Evolutionary conservation across 371 early-diverging fungal species (phyloP).

Genomic region (Apophysomyces trapeziformis): DNA sequence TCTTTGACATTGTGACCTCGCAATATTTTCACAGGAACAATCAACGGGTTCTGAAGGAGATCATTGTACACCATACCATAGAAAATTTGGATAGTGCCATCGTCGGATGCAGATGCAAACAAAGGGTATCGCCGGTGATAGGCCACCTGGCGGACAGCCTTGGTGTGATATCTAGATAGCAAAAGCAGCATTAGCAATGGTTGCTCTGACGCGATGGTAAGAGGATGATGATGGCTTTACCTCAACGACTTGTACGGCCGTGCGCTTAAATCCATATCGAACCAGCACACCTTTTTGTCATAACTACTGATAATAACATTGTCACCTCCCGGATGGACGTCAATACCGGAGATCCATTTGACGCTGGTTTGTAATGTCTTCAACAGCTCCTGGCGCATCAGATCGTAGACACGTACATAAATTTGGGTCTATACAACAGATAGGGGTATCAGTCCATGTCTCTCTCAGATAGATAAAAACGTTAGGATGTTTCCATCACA

Average conservation of each 20-base stretch:
- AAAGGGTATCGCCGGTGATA: conserved; percentile 92
- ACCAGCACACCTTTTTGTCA: conserved; percentile 95
- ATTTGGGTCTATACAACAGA: conserved; percentile 78
- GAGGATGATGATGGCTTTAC: conserved; percentile 17
- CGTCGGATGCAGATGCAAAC: conserved; percentile 94
- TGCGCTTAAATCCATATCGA: conserved; percentile 91
- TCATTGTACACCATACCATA: conserved; percentile 97
- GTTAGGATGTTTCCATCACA: not conserved
- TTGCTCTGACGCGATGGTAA: no score
- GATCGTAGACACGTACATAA: conserved; percentile 90
- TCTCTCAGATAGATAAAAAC: no score
- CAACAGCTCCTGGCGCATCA: conserved; percentile 82
- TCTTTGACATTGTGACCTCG: conserved; percentile 77
- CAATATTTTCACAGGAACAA: conserved; percentile 97
- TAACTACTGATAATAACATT: conserved; percentile 95
- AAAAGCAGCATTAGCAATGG: not conserved
- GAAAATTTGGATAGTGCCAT: conserved; percentile 93
- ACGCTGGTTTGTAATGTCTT: conserved; percentile 83
- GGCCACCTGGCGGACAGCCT: conserved; percentile 87
- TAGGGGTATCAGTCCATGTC: not conserved
- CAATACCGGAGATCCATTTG: conserved; percentile 95
- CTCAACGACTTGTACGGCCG: conserved; percentile 92
- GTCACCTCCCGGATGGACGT: conserved; percentile 92
- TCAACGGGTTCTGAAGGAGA: conserved; percentile 92
- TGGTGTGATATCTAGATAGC: conserved; percentile 72